Evolutionary conservation across 768 basidiomycete species (phyloP).

Genomic region (Termitomyces sp.): DNA sequence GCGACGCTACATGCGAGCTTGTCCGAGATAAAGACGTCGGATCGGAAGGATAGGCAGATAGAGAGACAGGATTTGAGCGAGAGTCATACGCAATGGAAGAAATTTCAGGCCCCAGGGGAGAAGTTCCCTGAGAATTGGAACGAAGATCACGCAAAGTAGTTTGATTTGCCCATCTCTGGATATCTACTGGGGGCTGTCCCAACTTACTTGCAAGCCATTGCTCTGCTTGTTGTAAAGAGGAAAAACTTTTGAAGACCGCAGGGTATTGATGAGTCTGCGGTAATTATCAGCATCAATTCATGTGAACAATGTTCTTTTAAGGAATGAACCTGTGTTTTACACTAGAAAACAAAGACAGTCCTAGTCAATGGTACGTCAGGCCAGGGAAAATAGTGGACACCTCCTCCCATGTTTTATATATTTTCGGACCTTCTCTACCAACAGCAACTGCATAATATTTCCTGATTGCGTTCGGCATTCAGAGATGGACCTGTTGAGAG

Average conservation of each 20-base stretch:
- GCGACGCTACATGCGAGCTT: background rate
- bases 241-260: constrained; percentile 50
- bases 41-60: background rate
- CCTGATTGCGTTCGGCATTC: constrained; percentile 22
- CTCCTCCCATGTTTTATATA: constrained; percentile 59
- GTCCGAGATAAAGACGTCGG: background rate
- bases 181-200: background rate
- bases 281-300: background rate
- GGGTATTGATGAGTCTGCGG: constrained; percentile 52
- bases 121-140: background rate
- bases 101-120: background rate
- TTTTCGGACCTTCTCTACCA: constrained; percentile 51
- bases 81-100: background rate
- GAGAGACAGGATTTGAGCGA: too few species aligned
- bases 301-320: too few species aligned
- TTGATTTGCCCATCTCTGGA: background rate
- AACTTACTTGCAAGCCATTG: constrained; percentile 38
- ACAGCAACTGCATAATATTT: constrained; percentile 61
- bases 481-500: background rate
- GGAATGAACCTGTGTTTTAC: constrained; percentile 36
- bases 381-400: constrained; percentile 21
- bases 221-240: constrained; percentile 33
- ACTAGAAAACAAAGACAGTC: constrained; percentile 25
- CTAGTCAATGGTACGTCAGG: background rate
- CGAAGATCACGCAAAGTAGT: background rate